Evolutionary conservation across 441 rosid species (phyloP), one percentile per base, ranked within the genome.

Genomic region (Gossypium trilobum): DNA sequence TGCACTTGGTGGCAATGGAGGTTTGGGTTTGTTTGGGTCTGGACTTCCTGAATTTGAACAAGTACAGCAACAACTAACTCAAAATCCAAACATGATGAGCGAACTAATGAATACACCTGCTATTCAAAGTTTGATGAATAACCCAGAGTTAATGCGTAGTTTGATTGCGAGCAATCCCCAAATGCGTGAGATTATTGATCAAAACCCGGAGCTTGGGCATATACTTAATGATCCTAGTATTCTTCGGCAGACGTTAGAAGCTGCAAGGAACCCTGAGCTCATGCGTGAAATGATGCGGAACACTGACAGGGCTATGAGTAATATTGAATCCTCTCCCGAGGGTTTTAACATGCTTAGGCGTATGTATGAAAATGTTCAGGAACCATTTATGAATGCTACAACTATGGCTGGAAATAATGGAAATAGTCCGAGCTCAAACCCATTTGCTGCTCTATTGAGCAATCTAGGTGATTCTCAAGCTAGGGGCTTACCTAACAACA

Each of bases 71-170:
- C 97, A 88, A 63, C 80, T 87, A 46, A 83, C 93, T 33, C 95
- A 81, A 71, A 85, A 91, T 78, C 95, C 97, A 5, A 83, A 81
- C 74, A 85, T 90, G 84, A 78, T 91, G 83, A 85, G 92, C 77
- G 95, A 91, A 68, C 82, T 90, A 72, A 85, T 91, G 95, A 88
- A 89, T 68, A 83, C 81, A 74, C 95, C 95, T 58, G 92, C 83
- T 62, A 80, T 91, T 36, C 93, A 88, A 82, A 80, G 80, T 75
- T 71, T 86, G 25, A 82, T 89, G 94, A 86, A 86, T 70, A 85
- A 87, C 78, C 88, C 95, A 1, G 89, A 87, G 29, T 74, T 89
- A 22, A 85, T 86, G 85, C 87, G 86, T 64, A 79, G 78, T 71
- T 82, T 85, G 79, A 85, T 87, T 46, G 84, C 79, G 85, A 87